phyloP scores from a whole-genome alignment of 108 stramenopile species.

The Pseudonitzschia pungens region DNA sequence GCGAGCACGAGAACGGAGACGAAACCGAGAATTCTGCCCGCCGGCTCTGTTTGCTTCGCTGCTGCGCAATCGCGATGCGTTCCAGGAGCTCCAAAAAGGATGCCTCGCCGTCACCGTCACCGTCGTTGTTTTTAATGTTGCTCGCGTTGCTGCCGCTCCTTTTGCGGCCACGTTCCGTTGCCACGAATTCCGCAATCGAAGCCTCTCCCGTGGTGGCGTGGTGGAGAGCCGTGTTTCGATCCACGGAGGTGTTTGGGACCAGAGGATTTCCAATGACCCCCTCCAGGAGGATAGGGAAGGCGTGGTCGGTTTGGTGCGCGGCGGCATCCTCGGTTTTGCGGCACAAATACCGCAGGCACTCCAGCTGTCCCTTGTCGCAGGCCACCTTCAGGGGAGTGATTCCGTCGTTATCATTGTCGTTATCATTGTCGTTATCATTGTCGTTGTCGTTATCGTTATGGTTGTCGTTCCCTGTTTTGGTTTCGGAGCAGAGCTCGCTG shows the following conservation, averaged over 20 bases:
- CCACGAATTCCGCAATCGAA: too few relatives aligned
- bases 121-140: too few relatives aligned
- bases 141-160: too few relatives aligned
- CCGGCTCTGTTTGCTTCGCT: too few relatives aligned
- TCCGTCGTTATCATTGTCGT: background rate
- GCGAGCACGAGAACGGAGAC: too few relatives aligned
- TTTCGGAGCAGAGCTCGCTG: background rate
- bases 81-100: conserved; percentile 1
- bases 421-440: conserved; percentile 17
- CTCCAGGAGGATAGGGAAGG: too few relatives aligned
- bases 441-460: background rate
- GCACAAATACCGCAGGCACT: conserved; percentile 35
- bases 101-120: too few relatives aligned
- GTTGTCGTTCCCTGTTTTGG: background rate
- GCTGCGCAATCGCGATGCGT: background rate
- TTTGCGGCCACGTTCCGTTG: too few relatives aligned
- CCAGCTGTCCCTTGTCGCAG: conserved; percentile 52
- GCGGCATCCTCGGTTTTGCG: background rate
- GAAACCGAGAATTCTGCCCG: too few relatives aligned
- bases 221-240: conserved; percentile 55
- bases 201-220: conserved; percentile 26
- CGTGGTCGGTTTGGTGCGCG: too few relatives aligned
- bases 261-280: conserved; percentile 29
- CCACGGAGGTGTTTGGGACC: background rate
- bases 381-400: conserved; percentile 66